Evolutionary conservation across 2,329 filamentous ascomycete genomes (phyloP).

Genomic region (Anthostomella pinea): DNA sequence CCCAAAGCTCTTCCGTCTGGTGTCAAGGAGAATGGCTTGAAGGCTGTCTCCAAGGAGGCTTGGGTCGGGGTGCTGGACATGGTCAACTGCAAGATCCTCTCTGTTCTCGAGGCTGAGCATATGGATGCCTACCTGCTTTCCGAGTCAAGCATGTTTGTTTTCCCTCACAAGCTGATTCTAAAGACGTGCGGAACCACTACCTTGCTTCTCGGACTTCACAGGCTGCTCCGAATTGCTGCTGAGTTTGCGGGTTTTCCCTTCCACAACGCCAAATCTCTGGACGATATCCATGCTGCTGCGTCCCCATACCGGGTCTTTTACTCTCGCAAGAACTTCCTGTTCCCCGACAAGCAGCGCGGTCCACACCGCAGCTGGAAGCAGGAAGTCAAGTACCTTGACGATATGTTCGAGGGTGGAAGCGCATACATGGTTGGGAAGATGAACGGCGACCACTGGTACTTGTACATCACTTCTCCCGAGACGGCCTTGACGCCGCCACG

Average conservation of each 20-base stretch:
- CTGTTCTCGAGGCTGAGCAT: conserved; percentile 86
- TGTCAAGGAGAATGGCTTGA: conserved; percentile 73
- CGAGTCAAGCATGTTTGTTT: conserved; percentile 99
- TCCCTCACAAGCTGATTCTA: conserved; percentile 97
- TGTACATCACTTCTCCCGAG: conserved; percentile 91
- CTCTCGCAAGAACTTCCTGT: conserved; percentile 97
- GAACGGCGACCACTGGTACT: conserved; percentile 99
- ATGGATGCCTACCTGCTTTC: conserved; percentile 96
- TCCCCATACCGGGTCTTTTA: conserved; percentile 97
- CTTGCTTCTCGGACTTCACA: conserved; percentile 81
- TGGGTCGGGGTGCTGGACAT: conserved; percentile 98
- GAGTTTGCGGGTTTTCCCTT: conserved; percentile 85
- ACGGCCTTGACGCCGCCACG: conserved; percentile 76
- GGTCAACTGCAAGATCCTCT: conserved; percentile 97
- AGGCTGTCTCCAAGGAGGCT: conserved; percentile 75
- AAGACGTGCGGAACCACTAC: conserved; percentile 99
- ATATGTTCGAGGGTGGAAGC: conserved; percentile 86
- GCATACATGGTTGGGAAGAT: conserved; percentile 99
- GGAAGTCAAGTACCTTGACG: conserved; percentile 89
- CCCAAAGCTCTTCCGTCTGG: conserved; percentile 68
- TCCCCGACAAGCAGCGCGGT: conserved; percentile 88
- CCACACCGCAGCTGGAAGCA: conserved; percentile 97
- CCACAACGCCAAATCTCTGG: conserved; percentile 62
- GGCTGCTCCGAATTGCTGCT: conserved; percentile 89
- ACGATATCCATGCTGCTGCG: conserved; percentile 71